Percentiles rank a stretch among this genome's conserved stretches.
Conservation (phyloP, 768 basidiomycete genomes). For the Psilocybe tampanensis region DNA sequence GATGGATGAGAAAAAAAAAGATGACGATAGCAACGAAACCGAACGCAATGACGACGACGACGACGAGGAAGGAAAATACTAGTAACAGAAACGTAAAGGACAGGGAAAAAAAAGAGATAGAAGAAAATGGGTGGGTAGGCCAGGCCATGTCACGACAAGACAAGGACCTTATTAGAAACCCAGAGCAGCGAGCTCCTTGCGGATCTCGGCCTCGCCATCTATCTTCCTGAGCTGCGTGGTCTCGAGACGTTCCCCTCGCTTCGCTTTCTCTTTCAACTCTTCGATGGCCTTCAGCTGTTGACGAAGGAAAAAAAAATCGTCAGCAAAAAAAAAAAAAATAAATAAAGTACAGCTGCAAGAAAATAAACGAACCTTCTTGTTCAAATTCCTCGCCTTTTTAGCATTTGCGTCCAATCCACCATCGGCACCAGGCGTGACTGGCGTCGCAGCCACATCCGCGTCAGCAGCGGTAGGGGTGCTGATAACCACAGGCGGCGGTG, state of each 20-base stretch:
- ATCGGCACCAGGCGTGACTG: slow-evolving; percentile 58
- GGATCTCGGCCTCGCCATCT: slow-evolving; percentile 84
- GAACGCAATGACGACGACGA: background rate
- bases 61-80: too few species aligned
- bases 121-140: background rate
- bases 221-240: slow-evolving; percentile 98
- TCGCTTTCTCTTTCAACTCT: slow-evolving; percentile 91
- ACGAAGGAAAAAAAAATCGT: background rate
- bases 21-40: background rate
- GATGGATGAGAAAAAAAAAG: background rate
- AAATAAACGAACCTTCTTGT: slow-evolving; percentile 77
- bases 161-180: too few species aligned
- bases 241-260: slow-evolving; percentile 89
- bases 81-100: background rate
- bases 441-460: slow-evolving; percentile 37
- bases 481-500: slow-evolving; percentile 11
- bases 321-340: background rate
- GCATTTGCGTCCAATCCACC: slow-evolving; percentile 72
- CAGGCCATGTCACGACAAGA: too few species aligned
- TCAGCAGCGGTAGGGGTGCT: slow-evolving; percentile 13
- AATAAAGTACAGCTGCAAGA: too few species aligned
- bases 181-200: slow-evolving; percentile 67
- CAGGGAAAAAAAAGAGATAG: background rate
- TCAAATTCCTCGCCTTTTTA: slow-evolving; percentile 94
- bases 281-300: slow-evolving; percentile 95